These are phyloP conservation scores for Epicoccum sorghinum DNA, from an alignment of 2,329 filamentous ascomycete species.

Conservation along the genomic window DNA sequence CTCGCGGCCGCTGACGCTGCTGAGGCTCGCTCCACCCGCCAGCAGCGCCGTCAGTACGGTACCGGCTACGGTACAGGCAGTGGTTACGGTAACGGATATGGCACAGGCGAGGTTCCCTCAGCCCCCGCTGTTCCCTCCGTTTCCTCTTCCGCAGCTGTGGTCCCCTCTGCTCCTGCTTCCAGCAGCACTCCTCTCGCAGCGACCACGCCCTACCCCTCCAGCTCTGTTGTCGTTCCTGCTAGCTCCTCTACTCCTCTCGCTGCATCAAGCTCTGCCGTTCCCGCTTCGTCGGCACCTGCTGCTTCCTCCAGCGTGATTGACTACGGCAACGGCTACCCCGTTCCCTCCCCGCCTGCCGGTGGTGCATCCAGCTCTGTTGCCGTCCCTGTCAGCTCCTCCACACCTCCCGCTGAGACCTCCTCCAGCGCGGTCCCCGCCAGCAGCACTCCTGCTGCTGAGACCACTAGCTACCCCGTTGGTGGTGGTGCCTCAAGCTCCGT, in stretches of 20 bases:
- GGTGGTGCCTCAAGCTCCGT: slow-evolving; percentile 7
- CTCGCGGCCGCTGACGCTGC: slow-evolving; percentile 31
- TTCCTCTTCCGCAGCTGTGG: slow-evolving; percentile 4
- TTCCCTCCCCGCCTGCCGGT: slow-evolving; percentile 12
- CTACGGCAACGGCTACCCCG: slow-evolving; percentile 17
- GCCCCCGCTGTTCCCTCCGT: slow-evolving; percentile 9
- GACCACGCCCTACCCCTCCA: slow-evolving; percentile 12
- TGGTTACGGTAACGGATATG: slow-evolving; percentile 24
- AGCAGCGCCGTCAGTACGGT: slow-evolving; percentile 37
- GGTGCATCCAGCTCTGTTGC: slow-evolving; percentile 13
- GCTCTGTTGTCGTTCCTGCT: not conserved
- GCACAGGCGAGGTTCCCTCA: slow-evolving; percentile 15
- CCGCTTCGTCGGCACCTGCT: slow-evolving; percentile 16
- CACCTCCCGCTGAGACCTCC: not conserved
- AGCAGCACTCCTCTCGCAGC: slow-evolving; percentile 15
- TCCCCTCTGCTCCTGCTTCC: slow-evolving; percentile 5
- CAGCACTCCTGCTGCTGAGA: slow-evolving; percentile 15
- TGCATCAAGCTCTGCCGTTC: slow-evolving; percentile 12
- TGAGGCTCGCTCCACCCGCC: slow-evolving; percentile 37
- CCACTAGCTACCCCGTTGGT: slow-evolving; percentile 4
- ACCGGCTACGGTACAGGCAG: slow-evolving; percentile 15
- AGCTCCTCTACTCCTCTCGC: slow-evolving; percentile 16
- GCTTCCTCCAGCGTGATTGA: slow-evolving; percentile 8
- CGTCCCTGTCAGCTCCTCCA: slow-evolving; percentile 4
- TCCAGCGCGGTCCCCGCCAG: slow-evolving; percentile 4